Conservation (phyloP, 202 grass and related monocot species). For the Sporobolus alterniflorus region DNA sequence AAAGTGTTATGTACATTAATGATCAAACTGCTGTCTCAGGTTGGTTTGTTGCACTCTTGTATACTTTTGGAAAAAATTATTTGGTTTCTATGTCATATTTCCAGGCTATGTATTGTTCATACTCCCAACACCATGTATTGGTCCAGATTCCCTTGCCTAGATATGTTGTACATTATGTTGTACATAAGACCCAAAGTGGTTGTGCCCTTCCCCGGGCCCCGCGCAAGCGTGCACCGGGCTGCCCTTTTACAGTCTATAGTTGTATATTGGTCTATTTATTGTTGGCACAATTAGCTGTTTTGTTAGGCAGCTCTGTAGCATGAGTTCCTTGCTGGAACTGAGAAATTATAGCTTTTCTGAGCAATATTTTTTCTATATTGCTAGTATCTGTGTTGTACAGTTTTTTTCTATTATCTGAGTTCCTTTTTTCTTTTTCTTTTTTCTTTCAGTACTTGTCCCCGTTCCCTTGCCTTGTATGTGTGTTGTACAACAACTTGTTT, state of each 20-base stretch:
- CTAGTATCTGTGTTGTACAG: too few relatives aligned
- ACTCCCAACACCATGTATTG: neutral
- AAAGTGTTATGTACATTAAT: constrained; percentile 31
- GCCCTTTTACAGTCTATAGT: neutral
- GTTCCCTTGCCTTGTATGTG: neutral
- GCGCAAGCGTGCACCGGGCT: too few relatives aligned
- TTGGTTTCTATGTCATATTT: neutral
- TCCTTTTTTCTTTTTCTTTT: too few relatives aligned
- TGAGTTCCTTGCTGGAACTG: constrained; percentile 9
- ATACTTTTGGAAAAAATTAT: neutral
- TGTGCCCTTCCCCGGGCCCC: too few relatives aligned
- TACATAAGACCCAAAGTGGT: too few relatives aligned
- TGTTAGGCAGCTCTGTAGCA: neutral
- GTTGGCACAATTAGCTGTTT: neutral
- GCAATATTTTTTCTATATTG: too few relatives aligned
- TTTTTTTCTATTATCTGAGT: too few relatives aligned
- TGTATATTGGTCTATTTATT: neutral
- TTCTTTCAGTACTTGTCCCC: neutral
- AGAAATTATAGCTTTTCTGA: neutral
- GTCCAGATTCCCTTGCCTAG: neutral
- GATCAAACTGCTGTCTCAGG: constrained; percentile 52
- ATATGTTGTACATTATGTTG: neutral
- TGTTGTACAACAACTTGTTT: neutral
- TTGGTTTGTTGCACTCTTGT: constrained; percentile 27
- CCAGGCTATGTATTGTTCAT: neutral